These are phyloP conservation scores for Stevia rebaudiana DNA, from an alignment of 140 eudicot species.

Conservation along the genomic window DNA sequence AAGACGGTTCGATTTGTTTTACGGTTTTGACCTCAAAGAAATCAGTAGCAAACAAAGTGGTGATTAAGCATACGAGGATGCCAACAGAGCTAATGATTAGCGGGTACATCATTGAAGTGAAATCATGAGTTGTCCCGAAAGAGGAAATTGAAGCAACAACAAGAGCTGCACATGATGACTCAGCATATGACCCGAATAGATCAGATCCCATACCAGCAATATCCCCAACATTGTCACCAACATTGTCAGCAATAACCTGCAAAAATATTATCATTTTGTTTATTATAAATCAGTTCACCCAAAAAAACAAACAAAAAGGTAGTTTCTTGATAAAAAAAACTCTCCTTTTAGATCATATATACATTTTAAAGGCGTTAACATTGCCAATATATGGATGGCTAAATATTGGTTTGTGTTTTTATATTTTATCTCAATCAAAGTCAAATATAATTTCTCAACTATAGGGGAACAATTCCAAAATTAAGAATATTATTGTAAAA, in stretches of 20 bases:
- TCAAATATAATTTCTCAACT: not conserved
- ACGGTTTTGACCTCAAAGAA: constrained; percentile 76
- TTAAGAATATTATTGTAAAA: no score
- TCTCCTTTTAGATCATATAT: not conserved
- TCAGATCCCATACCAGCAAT: constrained; percentile 98
- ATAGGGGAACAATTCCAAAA: no score
- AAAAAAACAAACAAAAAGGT: not conserved
- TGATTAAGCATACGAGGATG: constrained; percentile 62
- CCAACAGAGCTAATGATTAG: constrained; percentile 74
- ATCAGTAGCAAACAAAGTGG: constrained; percentile 86
- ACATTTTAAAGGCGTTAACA: not conserved
- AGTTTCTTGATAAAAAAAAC: not conserved
- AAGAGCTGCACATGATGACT: constrained; percentile 83
- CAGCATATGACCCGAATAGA: constrained; percentile 85
- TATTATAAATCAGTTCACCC: not conserved
- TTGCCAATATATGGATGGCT: not conserved
- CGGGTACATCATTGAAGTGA: constrained; percentile 77
- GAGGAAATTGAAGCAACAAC: constrained; percentile 91
- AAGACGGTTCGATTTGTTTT: constrained; percentile 66
- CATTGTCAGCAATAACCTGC: constrained; percentile 93
- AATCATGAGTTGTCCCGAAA: constrained; percentile 67
- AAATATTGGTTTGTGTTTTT: not conserved
- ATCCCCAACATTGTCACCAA: constrained; percentile 91
- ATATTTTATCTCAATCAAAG: not conserved
- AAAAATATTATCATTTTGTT: constrained; percentile 5